Conservation (phyloP, 2,329 filamentous ascomycete species). For the Fusarium clavum region DNA sequence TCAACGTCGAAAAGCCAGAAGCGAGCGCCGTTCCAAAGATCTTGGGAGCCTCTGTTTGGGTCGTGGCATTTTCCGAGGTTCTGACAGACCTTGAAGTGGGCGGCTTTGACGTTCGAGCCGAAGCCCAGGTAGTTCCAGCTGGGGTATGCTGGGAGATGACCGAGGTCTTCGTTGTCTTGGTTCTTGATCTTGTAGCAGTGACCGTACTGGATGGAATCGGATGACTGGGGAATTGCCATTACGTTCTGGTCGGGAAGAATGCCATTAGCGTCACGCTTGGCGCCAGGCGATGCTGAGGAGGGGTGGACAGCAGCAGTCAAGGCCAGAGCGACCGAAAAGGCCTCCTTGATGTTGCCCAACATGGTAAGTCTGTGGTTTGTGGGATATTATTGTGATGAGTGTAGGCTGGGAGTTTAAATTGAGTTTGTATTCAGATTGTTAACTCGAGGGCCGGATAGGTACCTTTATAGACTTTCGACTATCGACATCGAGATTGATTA, state of each 20-base stretch:
- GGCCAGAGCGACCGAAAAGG: background rate
- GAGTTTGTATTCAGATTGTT: no score
- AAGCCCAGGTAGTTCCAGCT: background rate
- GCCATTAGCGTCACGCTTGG: background rate
- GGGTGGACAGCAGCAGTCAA: fast-evolving
- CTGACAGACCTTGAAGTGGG: background rate
- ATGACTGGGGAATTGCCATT: background rate
- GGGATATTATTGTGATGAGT: fast-evolving
- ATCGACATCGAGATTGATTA: fast-evolving
- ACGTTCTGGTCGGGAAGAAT: background rate
- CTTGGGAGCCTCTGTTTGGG: background rate
- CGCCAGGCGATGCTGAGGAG: background rate
- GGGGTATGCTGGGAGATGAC: background rate
- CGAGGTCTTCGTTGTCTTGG: background rate
- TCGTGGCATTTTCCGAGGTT: background rate
- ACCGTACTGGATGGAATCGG: background rate
- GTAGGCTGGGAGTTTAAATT: background rate
- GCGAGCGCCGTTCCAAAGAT: background rate
- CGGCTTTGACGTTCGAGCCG: background rate
- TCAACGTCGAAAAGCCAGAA: background rate
- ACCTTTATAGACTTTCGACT: background rate
- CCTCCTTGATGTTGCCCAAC: background rate
- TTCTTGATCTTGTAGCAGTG: background rate
- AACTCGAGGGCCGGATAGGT: fast-evolving
- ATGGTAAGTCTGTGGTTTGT: fast-evolving